A percentile compares a stretch with the other conserved stretches of the same genome.
These are phyloP conservation scores for Solanum bulbocastanum DNA, from an alignment of 257 asterid species.

Conservation along the genomic window DNA sequence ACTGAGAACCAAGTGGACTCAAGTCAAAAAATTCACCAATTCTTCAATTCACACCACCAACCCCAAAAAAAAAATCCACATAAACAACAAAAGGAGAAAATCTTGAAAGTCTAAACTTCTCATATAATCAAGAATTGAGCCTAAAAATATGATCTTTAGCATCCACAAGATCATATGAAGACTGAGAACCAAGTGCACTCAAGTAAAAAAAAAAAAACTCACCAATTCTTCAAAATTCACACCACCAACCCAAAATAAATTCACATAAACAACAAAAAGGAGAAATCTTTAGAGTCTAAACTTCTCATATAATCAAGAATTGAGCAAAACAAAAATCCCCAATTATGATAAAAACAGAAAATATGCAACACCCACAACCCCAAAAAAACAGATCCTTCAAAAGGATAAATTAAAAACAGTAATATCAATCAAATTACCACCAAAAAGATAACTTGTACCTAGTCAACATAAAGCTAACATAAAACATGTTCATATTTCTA, in stretches of 20 bases:
- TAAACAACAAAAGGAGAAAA: not conserved
- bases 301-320: not conserved
- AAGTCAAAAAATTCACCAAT: not conserved
- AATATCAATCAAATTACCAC: not conserved
- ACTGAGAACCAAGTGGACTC: not conserved
- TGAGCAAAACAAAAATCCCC: not conserved
- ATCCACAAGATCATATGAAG: not conserved
- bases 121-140: not conserved
- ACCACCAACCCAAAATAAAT: not conserved
- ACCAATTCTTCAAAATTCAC: not conserved
- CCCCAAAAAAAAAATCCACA: not conserved
- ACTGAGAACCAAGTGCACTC: not conserved
- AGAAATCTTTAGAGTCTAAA: not conserved
- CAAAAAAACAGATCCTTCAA: not conserved
- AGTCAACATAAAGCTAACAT: not conserved
- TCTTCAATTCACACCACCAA: not conserved
- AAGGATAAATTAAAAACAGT: not conserved
- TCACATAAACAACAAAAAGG: not conserved
- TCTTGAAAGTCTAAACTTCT: not conserved
- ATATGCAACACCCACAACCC: not conserved
- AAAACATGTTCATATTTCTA: not conserved
- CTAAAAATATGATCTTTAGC: not conserved
- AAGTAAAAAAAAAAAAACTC: not conserved
- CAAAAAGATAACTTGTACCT: not conserved
- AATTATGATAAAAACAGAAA: not conserved